Evolutionary conservation across 2,329 filamentous ascomycete genomes (phyloP).

Genomic region (Ramularia endophylla): DNA sequence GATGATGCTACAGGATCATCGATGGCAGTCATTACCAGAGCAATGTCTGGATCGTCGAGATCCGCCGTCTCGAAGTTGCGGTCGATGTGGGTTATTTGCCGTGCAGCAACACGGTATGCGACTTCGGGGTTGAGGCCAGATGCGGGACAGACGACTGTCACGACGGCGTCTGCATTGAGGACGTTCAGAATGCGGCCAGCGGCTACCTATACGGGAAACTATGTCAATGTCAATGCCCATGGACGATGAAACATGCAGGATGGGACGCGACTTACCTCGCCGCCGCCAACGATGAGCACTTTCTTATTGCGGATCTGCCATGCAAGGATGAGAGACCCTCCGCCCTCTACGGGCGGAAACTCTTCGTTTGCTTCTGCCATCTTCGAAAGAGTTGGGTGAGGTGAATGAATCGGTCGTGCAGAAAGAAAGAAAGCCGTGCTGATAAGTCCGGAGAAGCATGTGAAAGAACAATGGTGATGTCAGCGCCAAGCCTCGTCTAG

Average conservation of each 20-base stretch:
- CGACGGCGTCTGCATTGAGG: slow-evolving; percentile 87
- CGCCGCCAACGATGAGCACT: slow-evolving; percentile 88
- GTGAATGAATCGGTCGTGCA: neutral
- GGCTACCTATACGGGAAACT: slow-evolving; percentile 61
- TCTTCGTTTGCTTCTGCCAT: slow-evolving; percentile 11
- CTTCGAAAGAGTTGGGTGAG: neutral
- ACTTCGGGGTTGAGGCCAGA: slow-evolving; percentile 81
- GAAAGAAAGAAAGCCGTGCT: neutral
- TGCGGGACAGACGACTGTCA: slow-evolving; percentile 76
- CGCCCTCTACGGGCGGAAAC: slow-evolving; percentile 79
- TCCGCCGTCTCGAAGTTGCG: slow-evolving; percentile 82
- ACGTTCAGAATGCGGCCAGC: slow-evolving; percentile 90
- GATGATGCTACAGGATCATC: slow-evolving; percentile 91
- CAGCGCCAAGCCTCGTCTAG: neutral
- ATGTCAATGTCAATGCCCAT: slow-evolving; percentile 22
- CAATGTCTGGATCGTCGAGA: slow-evolving; percentile 60
- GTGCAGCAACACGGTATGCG: slow-evolving; percentile 66
- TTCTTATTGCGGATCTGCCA: slow-evolving; percentile 91
- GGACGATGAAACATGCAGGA: slow-evolving; percentile 1
- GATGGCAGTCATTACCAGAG: slow-evolving; percentile 89
- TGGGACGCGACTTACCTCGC: slow-evolving; percentile 65
- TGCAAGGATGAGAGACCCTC: slow-evolving; percentile 87
- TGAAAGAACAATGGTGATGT: neutral
- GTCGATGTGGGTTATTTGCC: slow-evolving; percentile 73
- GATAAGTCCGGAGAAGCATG: slow-evolving; percentile 1